phyloP scores from a whole-genome alignment of 306 rosid genomes.

The Glycine tomentella region DNA sequence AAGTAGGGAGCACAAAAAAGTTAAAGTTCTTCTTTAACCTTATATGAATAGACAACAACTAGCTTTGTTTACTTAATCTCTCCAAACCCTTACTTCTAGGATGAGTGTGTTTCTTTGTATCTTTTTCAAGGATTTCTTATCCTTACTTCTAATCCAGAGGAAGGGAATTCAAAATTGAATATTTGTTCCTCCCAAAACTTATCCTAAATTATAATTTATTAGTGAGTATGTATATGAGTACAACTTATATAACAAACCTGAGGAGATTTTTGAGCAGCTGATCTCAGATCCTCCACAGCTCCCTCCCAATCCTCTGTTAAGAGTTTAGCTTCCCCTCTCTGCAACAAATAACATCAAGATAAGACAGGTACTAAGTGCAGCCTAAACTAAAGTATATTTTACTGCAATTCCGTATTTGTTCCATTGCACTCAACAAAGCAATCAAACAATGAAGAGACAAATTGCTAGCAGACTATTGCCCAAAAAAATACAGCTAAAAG shows the following conservation, averaged over 20 bases:
- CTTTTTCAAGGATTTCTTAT: conserved; percentile 23
- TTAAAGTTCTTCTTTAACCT: not conserved
- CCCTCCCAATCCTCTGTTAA: conserved; percentile 80
- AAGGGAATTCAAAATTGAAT: conserved; percentile 24
- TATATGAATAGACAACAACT: conserved; percentile 6
- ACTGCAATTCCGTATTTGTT: conserved; percentile 7
- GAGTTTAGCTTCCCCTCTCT: conserved; percentile 99
- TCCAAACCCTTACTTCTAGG: not conserved
- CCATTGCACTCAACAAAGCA: not conserved
- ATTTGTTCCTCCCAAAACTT: conserved; percentile 13
- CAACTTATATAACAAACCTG: conserved; percentile 62
- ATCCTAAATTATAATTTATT: conserved; percentile 28
- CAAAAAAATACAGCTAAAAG: not conserved
- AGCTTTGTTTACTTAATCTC: conserved; percentile 5
- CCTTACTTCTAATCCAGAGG: conserved; percentile 8
- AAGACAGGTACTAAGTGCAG: not conserved
- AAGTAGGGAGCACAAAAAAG: not conserved
- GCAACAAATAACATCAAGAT: conserved; percentile 47
- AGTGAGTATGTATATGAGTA: conserved; percentile 15
- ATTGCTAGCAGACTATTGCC: conserved; percentile 24
- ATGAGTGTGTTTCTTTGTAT: not conserved
- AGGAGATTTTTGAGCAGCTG: conserved; percentile 91
- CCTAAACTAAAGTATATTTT: conserved; percentile 7
- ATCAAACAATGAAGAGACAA: not conserved
- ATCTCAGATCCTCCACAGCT: conserved; percentile 89